These are phyloP conservation scores for Escallonia rubra DNA, from an alignment of 129 eudicot genomes.

Conservation along the genomic window DNA sequence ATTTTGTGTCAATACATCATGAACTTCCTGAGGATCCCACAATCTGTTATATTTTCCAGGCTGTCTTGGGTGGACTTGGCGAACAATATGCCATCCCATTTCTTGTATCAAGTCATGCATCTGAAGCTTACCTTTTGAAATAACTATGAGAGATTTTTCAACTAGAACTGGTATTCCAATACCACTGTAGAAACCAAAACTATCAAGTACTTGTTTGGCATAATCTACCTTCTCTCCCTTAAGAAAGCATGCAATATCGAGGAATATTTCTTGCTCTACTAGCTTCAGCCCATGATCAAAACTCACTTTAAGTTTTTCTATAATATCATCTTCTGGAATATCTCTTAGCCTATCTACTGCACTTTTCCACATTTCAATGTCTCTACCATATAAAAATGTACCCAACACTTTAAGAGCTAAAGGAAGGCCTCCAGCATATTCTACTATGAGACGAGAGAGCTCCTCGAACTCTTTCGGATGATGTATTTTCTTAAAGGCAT, in stretches of 20 bases:
- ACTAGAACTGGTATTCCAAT: conserved; percentile 5
- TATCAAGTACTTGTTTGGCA: neutral
- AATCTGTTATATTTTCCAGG: conserved; percentile 9
- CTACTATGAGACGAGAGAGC: no score
- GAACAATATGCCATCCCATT: conserved; percentile 15
- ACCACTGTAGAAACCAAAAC: neutral
- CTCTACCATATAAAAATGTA: no score
- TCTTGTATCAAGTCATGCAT: conserved; percentile 19
- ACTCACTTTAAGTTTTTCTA: no score
- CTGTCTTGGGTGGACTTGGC: neutral
- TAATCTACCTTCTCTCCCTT: neutral
- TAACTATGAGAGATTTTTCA: conserved; percentile 7
- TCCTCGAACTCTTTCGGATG: no score
- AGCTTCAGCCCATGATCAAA: no score
- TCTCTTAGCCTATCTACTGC: neutral
- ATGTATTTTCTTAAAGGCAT: no score
- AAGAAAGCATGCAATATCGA: conserved; percentile 14
- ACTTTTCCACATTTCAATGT: no score
- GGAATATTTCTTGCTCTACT: conserved; percentile 1
- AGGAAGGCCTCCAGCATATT: neutral
- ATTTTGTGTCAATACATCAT: neutral
- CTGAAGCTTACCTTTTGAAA: neutral
- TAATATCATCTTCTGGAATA: neutral
- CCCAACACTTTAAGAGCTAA: neutral
- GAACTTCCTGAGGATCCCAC: conserved; percentile 1